A percentile compares a stretch with the other conserved stretches of the same genome.
Evolutionary conservation across 2,329 filamentous ascomycete species (phyloP).

Genomic region (Diaporthe eres): DNA sequence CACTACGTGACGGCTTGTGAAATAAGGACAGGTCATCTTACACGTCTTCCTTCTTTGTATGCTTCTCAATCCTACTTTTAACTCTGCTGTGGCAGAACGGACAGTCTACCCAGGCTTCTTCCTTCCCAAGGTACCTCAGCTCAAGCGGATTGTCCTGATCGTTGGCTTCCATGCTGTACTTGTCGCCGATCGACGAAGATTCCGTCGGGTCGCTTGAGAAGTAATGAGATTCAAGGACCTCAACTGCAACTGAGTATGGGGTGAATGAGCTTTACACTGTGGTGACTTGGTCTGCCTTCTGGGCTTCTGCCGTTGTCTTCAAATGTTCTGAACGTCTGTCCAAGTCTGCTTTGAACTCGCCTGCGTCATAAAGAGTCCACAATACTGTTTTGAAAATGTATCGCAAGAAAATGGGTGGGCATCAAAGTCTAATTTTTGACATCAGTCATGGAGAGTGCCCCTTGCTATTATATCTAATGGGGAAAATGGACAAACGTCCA

Average conservation of each 20-base stretch:
- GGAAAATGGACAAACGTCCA: not conserved
- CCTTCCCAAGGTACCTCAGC: not conserved
- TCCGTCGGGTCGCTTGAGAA: not conserved
- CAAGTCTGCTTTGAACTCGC: not conserved
- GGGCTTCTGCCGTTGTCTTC: not conserved
- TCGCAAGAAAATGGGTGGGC: not conserved
- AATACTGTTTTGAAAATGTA: not conserved
- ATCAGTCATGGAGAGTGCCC: not conserved
- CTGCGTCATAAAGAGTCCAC: not conserved
- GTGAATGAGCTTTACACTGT: not conserved
- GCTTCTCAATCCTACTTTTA: conserved; percentile 2
- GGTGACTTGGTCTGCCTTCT: not conserved
- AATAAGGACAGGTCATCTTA: not conserved
- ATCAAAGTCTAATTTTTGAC: too few species aligned
- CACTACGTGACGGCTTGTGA: not conserved
- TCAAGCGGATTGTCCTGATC: not conserved
- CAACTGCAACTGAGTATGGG: too few species aligned
- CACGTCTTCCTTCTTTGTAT: not conserved
- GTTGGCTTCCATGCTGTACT: not conserved
- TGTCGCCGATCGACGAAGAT: not conserved
- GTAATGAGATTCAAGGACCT: not conserved
- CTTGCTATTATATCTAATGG: not conserved
- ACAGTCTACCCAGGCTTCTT: conserved; percentile 11
- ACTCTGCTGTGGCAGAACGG: conserved; percentile 18
- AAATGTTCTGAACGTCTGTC: not conserved